Percentiles rank a stretch among this genome's conserved stretches.
Evolutionary conservation across 768 basidiomycete genomes (phyloP).

Genomic region (Leucocoprinus sp.): DNA sequence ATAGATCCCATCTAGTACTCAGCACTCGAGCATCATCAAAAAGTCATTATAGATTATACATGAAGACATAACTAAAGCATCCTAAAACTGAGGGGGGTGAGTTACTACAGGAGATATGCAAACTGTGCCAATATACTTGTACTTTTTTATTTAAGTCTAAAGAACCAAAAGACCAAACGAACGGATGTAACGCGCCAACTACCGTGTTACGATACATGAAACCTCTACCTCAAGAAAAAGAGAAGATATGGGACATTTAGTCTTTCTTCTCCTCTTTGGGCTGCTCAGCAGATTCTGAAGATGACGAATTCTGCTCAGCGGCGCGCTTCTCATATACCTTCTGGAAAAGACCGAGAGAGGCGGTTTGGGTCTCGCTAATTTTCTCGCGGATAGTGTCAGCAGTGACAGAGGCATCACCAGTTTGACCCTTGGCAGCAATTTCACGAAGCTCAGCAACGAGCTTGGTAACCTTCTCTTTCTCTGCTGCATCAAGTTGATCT

Average conservation of each 20-base stretch:
- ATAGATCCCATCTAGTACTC: too few species aligned
- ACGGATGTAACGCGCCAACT: slow-evolving; percentile 8
- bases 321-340: slow-evolving; percentile 93
- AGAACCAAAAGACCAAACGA: slow-evolving; percentile 13
- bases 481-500: slow-evolving; percentile 85
- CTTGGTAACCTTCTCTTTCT: slow-evolving; percentile 91
- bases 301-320: slow-evolving; percentile 48
- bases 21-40: too few species aligned
- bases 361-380: slow-evolving; percentile 90
- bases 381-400: slow-evolving; percentile 87
- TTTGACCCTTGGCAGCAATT: slow-evolving; percentile 82
- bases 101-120: slow-evolving; percentile 7
- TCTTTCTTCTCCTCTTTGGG: slow-evolving; percentile 82
- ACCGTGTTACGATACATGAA: slow-evolving; percentile 9
- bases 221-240: too few species aligned
- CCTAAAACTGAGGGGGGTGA: slow-evolving; percentile 12
- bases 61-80: slow-evolving; percentile 9
- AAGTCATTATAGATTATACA: slow-evolving; percentile 10
- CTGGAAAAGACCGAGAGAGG: slow-evolving; percentile 94
- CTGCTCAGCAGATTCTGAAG: slow-evolving; percentile 34
- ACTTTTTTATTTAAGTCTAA: slow-evolving; percentile 26
- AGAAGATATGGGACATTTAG: slow-evolving; percentile 28
- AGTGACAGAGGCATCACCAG: slow-evolving; percentile 71
- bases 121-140: slow-evolving; percentile 9
- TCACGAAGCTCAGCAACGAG: slow-evolving; percentile 85